Conservation (phyloP, 1,284 basidiomycete species). For the Phenoliferia sp. region DNA sequence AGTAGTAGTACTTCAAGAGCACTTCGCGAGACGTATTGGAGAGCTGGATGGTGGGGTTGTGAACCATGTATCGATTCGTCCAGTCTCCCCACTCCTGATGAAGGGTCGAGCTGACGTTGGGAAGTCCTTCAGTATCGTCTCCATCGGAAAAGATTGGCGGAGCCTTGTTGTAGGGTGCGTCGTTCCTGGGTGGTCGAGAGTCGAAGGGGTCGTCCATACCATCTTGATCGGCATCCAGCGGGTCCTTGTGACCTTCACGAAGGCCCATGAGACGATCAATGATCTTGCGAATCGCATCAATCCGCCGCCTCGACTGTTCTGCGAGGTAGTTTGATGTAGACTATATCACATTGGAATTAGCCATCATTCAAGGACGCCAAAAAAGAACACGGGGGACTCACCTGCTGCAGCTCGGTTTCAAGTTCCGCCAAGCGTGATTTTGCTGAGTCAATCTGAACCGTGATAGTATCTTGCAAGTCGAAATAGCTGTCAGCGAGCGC, state of each 20-base stretch:
- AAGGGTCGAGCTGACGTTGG: conserved; percentile 40
- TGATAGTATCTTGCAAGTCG: conserved; percentile 15
- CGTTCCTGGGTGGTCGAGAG: background rate
- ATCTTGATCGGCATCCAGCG: background rate
- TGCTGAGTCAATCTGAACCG: conserved; percentile 30
- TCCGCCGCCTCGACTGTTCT: conserved; percentile 12
- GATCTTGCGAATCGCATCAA: conserved; percentile 19
- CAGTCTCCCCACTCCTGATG: conserved; percentile 73
- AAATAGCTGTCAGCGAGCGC: background rate
- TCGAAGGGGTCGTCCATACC: background rate
- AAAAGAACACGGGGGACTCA: background rate
- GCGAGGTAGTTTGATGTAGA: background rate
- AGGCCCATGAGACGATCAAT: conserved; percentile 19
- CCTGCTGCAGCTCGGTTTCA: conserved; percentile 1
- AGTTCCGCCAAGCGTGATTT: conserved; percentile 22
- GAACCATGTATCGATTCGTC: conserved; percentile 85
- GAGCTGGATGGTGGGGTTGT: conserved; percentile 78
- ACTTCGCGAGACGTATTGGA: conserved; percentile 75
- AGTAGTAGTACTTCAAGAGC: conserved; percentile 84
- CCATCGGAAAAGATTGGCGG: conserved; percentile 57
- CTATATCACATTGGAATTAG: background rate
- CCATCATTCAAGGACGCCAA: background rate
- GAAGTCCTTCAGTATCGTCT: conserved; percentile 6
- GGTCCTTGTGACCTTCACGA: background rate
- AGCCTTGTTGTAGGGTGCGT: conserved; percentile 47